phyloP scores from a whole-genome alignment of 345 rosid species.

The Sisymbrium irio region DNA sequence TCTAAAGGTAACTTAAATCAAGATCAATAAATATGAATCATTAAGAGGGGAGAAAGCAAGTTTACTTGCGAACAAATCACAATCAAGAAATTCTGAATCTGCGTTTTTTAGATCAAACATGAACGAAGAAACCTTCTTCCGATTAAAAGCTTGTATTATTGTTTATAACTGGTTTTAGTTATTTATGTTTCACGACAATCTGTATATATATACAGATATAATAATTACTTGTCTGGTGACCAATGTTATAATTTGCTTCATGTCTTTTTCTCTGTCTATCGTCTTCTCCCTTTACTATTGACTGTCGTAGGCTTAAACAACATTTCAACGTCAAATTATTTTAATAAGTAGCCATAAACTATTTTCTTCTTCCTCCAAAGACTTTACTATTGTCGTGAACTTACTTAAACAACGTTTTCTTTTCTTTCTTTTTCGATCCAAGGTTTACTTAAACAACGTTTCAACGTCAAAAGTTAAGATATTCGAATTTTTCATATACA shows the following conservation, averaged over 20 bases:
- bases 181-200: conserved; percentile 11
- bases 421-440: too few relatives aligned
- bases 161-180: background rate
- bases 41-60: background rate
- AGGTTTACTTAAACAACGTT: conserved; percentile 11
- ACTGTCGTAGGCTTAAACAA: conserved; percentile 29
- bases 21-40: background rate
- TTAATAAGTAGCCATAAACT: background rate
- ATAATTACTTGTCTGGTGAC: conserved; percentile 1
- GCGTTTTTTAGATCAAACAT: background rate
- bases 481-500: background rate
- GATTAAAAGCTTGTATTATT: background rate
- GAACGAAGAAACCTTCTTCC: background rate
- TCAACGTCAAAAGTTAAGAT: background rate
- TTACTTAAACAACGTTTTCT: conserved; percentile 13
- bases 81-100: background rate
- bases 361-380: conserved; percentile 8
- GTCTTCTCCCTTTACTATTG: conserved; percentile 16
- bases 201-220: conserved; percentile 24
- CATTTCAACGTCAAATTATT: conserved; percentile 10
- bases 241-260: conserved; percentile 14
- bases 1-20: conserved; percentile 24
- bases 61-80: background rate
- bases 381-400: conserved; percentile 31
- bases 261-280: conserved; percentile 4